Base-by-base conservation (phyloP, 352 stramenopile genomes). In the Thalassiosira hispida region DNA sequence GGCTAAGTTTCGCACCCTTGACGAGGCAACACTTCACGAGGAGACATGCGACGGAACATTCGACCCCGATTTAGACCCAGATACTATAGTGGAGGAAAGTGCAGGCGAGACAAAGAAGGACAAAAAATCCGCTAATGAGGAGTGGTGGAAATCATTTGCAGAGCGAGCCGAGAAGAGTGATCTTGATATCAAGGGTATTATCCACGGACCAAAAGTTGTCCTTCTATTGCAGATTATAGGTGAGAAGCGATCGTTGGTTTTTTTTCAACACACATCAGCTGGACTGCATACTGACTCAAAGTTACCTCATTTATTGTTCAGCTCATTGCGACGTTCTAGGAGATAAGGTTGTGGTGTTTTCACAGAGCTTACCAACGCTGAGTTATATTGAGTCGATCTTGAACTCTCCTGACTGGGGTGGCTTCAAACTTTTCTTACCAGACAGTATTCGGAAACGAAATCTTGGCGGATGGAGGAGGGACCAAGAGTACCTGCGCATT, bases 291-390 rank as follows among this genome's bases (percentile, higher is more conserved):
- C 20, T 16, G 18, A 53, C 46, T 53, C 5, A 49, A 49, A 49
- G 11, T 49, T 53, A 23, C 2, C n/a, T 53, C 27, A 3, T 29
- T 27, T 16, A 23, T 27, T 27, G 4, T 53, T 53, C 57, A 69
- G 76, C 79, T 42, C 74, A 87, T 62, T 84, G 69, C 27, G 68
- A 81, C 53, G 12, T 44, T 1, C 81, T 78, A 20, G 79, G 73
- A 42, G 90, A 95, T 22, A 95, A 95, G 77, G 83, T 94, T 55
- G 79, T 95, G 14, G 76, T 93, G 0, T 95, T 95, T 72, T 84
- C 73, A n/a, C 82, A 94, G 63, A 90, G 72, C 59, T 66, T 95
- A 0, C 70, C 74, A 16, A 92, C 91, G 18, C 76, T 95, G 0
- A 79, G 90, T 59, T 91, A 81, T 51, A 86, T 95, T 38, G 84